phyloP scores from a whole-genome alignment of 768 basidiomycete genomes.

The Fomitopsis pulvina region DNA sequence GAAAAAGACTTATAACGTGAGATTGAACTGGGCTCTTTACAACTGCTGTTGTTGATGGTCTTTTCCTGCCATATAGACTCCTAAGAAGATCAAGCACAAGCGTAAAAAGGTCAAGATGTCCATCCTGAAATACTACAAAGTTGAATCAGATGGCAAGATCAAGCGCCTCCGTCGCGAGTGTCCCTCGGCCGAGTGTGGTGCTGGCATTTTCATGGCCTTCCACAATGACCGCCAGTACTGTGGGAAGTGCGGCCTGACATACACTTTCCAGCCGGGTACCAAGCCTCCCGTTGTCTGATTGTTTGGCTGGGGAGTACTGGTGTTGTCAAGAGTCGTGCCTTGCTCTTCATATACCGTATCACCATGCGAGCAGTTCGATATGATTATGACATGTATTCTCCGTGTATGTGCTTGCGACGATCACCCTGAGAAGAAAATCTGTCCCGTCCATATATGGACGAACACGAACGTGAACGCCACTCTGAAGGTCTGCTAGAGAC shows the following conservation, averaged over 20 bases:
- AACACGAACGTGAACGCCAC: neutral
- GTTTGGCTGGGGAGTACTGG: neutral
- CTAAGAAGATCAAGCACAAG: constrained; percentile 99
- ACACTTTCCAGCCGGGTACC: constrained; percentile 75
- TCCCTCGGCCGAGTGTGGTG: constrained; percentile 73
- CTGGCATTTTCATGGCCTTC: constrained; percentile 95
- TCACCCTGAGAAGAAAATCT: no score
- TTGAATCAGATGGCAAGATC: constrained; percentile 99
- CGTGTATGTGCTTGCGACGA: no score
- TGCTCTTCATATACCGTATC: neutral
- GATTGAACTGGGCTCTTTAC: constrained; percentile 21
- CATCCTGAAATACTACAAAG: constrained; percentile 99
- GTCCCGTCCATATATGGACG: no score
- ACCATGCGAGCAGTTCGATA: neutral
- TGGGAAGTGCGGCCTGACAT: constrained; percentile 89
- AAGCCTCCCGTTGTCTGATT: constrained; percentile 67
- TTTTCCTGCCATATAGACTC: constrained; percentile 51
- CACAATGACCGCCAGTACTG: constrained; percentile 98
- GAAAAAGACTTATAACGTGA: constrained; percentile 98
- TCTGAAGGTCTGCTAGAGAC: neutral
- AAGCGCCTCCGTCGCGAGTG: constrained; percentile 98
- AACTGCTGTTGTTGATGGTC: neutral
- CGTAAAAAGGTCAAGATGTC: constrained; percentile 99
- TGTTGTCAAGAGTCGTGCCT: neutral
- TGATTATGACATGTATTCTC: neutral